Evolutionary conservation across 2,329 filamentous ascomycete genomes (phyloP).

Genomic region (Colletotrichum scovillei): DNA sequence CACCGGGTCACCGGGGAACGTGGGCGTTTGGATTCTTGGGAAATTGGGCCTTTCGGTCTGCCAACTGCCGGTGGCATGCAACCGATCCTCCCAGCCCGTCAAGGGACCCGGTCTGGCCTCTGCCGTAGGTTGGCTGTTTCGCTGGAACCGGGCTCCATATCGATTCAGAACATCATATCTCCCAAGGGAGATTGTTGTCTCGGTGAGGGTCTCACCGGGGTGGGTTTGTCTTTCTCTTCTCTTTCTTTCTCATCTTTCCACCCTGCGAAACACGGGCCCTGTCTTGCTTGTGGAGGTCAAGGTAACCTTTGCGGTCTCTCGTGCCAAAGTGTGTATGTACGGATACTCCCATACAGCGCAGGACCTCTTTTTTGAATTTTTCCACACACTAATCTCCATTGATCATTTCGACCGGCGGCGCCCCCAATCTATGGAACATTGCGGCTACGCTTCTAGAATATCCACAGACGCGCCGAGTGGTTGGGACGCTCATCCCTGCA

Average conservation of each 20-base stretch:
- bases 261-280: slow-evolving; percentile 20
- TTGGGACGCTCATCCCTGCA: slow-evolving; percentile 7
- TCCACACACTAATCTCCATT: neutral
- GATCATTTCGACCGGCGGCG: slow-evolving; percentile 17
- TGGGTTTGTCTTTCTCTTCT: neutral
- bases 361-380: neutral
- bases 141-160: neutral
- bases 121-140: neutral
- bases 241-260: neutral
- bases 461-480: slow-evolving; percentile 21
- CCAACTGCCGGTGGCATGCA: slow-evolving; percentile 12
- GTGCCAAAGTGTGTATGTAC: neutral
- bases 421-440: slow-evolving; percentile 22
- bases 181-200: slow-evolving; percentile 2
- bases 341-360: neutral
- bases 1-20: slow-evolving; percentile 21
- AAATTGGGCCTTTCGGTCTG: slow-evolving; percentile 23
- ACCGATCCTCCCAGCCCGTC: neutral
- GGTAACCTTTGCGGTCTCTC: neutral
- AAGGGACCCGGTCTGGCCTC: slow-evolving; percentile 2
- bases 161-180: neutral
- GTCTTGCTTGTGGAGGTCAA: neutral
- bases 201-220: slow-evolving; percentile 31
- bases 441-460: slow-evolving; percentile 23
- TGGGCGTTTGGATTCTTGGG: neutral